Conservation (phyloP, 495 filamentous ascomycete species). For the Letharia columbiana region DNA sequence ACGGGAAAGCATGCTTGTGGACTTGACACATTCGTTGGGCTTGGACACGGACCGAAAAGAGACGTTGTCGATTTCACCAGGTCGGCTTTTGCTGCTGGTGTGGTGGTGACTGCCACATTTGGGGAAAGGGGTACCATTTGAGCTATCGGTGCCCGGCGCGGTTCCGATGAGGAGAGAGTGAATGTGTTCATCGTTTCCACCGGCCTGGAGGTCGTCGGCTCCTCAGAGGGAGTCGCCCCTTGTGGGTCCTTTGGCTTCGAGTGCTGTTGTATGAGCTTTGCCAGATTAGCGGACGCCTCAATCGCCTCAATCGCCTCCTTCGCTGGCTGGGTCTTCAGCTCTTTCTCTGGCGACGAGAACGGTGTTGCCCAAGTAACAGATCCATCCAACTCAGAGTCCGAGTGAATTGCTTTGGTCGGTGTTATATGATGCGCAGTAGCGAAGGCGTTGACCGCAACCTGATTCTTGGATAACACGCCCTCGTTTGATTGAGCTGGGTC, state of each 20-base stretch:
- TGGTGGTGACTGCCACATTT: constrained; percentile 1
- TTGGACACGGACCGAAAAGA: not conserved
- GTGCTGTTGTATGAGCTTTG: not conserved
- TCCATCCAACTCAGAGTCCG: not conserved
- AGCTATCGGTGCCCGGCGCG: not conserved
- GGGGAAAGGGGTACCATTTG: not conserved
- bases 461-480: not conserved
- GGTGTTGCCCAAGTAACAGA: not conserved
- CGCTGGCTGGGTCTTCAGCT: not conserved
- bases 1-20: not conserved
- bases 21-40: not conserved
- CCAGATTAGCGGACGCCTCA: not conserved
- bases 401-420: not conserved
- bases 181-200: not conserved
- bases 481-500: not conserved
- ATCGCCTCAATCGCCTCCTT: not conserved
- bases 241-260: not conserved
- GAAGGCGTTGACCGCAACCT: not conserved
- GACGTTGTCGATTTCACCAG: not conserved
- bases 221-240: not conserved
- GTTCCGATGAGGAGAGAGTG: not conserved
- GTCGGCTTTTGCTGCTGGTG: not conserved
- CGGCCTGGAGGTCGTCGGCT: not conserved
- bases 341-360: not conserved
- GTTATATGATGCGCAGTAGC: not conserved